Evolutionary conservation across 1,284 basidiomycete genomes (phyloP), one percentile per base, ranked within the genome.

Genomic region (Fistulinella cinereoalba): DNA sequence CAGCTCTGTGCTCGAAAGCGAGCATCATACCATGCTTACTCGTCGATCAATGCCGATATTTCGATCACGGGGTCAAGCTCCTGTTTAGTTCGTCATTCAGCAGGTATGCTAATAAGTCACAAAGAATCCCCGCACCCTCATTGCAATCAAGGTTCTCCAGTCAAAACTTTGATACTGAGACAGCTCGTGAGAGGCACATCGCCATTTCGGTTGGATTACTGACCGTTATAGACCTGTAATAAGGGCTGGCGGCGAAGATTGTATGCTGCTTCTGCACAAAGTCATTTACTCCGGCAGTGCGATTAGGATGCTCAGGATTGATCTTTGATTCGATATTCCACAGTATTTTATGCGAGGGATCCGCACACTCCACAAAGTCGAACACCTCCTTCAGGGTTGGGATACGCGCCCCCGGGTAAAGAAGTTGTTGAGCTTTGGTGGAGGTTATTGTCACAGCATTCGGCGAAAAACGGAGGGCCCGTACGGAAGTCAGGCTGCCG

Each of bases 241-340:
- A 86, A 19, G 74, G 71, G 49, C 81, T 86, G 11, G 64, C 65
- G 25, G 65, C 54, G 56, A 88, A 87, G 27, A 76, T 61, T 8
- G 71, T 73, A 56, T 83, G 71, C 57, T 88, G 85, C 32, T 70
- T 73, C 46, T 69, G 66, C 10, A 88, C 86, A 58, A 91, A 92
- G 46, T 82, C 80, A 19, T 80, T 69, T 2, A 83, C 80, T 10
- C 70, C 61, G n/a, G 70, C 69, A 8, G 88, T 89, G 37, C 71
- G 67, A 56, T 81, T 77, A 10, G 74, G 71, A 47, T 71, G 60
- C 25, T 70, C 72, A 4, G 85, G 70, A 56, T 90, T 75, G 48
- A 90, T 77, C 66, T 91, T 92, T 34, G 83, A 85, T 67, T 91
- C 88, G 50, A 92, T 85, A 61, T 91, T 90, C 77, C 81, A 88